Evolutionary conservation across 1,284 basidiomycete genomes (phyloP), one percentile per base, ranked within the genome.

Genomic region (Leccinum fuscescens): DNA sequence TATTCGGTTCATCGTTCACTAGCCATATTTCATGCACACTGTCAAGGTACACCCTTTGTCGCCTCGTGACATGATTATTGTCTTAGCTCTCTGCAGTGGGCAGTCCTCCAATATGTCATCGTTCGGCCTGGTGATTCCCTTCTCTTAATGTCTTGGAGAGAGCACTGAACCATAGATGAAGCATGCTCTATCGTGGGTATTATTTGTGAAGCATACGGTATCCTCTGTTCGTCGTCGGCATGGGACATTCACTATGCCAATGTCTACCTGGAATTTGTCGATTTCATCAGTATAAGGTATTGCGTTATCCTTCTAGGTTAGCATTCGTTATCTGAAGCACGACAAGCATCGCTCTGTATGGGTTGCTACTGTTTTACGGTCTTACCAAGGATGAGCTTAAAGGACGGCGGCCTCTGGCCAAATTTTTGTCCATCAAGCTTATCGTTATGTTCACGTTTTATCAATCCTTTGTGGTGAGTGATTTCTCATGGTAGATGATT

Each of bases 401-500:
- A 58, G 91, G 87, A 17, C 80, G 84, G n/a, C 80, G 86, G 29
- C 94, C 93, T 15, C 77, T 95, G 31, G 84, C 89, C 14, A 94
- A 94, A 75, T 94, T 94, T 72, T 67, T 93, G 62, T 77, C 83
- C 9, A 93, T 93, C 78, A 95, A 94, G 75, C 76, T 93, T 35
- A 92, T 93, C 60, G 89, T 94, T 55, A 89, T 94, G 84, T 87
- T 90, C 69, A 92, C 90, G 1, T 92, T 90, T 71, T 93, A 92
- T 71, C 90, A 92, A 65, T 77, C 80, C 0, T 88, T 92, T 64
- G 75, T 92, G 42, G 89, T 90, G 67, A 60, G 87, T 77, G 11
- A 11, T 39, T 11, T 31, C 46, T 8, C 29, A 42, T 42, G 5
- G 20, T 44, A 15, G 14, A 24, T 54, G 3, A 29, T 49, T 9